Base-by-base conservation (phyloP, 306 rosid genomes). In the Corylus avellana region DNA sequence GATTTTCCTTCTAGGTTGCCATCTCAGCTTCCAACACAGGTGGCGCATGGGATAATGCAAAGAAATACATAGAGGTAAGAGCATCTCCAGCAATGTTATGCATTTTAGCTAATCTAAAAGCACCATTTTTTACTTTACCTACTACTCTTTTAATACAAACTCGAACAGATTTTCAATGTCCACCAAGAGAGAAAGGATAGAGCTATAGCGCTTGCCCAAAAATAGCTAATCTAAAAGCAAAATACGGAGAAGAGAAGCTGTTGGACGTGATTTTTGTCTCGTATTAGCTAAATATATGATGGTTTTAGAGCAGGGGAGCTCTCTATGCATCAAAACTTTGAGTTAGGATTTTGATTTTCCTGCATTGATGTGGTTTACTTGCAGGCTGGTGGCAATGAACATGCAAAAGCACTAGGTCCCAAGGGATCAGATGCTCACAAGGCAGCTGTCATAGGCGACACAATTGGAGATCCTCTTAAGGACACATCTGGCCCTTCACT, bases 1-100 rank as follows among this genome's bases (percentile, higher is more conserved):
- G 58, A 42, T 16, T 5, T 76, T 77, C 78, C 77, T 73, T 44
- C 13, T 55, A 87, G 91, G 86, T 89, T 44, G 93, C 91, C 75
- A 89, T 89, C 78, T 91, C 95, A 32, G 89, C 91, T 75, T 89
- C 95, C 25, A 91, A 89, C 87, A 91, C 95, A 1, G 91, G 92
- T 13, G 94, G 92, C 27, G 92, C 90, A 67, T 88, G 90, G 92
- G 95, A 88, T 73, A 89, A 87, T 55, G 92, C 93, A 67, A 83
- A 91, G 85, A 89, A 89, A 71, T 86, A 89, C 87, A 91, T 91
- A 42, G 93, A 89, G 91, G 92, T 81, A 81, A 73, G 78, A 32
- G 35, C 35, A 32, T 32, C 3, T 32, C 2, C 35, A 32, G 35
- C 35, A 32, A 32, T 32, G 35, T 32, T 32, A 32, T 32, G 35